Base-by-base conservation (phyloP, 768 basidiomycete species). In the Tricholoma saponaceum region DNA sequence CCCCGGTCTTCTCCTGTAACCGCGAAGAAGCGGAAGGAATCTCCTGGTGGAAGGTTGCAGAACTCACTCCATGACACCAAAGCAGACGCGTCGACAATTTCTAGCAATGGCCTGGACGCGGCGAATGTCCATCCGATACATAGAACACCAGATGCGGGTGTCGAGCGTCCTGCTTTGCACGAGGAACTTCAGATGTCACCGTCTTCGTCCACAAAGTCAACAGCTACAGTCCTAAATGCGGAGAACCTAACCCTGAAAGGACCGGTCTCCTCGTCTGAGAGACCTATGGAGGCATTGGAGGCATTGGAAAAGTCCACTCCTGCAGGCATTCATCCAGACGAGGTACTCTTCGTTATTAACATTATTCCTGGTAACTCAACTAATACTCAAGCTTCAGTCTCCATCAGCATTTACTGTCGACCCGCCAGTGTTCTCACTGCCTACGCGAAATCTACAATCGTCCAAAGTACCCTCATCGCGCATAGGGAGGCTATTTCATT, bases 401-500 rank as follows among this genome's bases (percentile, higher is more conserved):
- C 13, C 33, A 18, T 47, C 18, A 4, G 26, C 35, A 22, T 20
- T 18, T 20, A 26, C 26, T 4, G 43, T 32, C 39, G 44, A 22
- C 6, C 23, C 49, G 2, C 58, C 43, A 26, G 50, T 58, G 43
- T 59, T 58, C 57, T 60, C 54, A 28, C 60, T 56, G 6, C 63
- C 70, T 5, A 57, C 64, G 3, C 80, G 83, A 12, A 79, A 79
- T 18, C 72, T 92, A 2, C 85, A 86, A 66, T 85, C 93, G 0
- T 96, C 95, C 4, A 91, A 83, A 69, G 94, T 98, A 0, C 96
- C 96, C 14, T 91, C 93, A 0, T 96, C 95, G 0, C 81, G 88
- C 10, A 77, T 98, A 8, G 95, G 93, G 4, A 81, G 95, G 14
- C 67, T 98, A 7, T 91, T 98, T 62, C 96, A 98, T 63, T 98